Evolutionary conservation across 257 asterid species (phyloP).

Genomic region (Rauvolfia tetraphylla): DNA sequence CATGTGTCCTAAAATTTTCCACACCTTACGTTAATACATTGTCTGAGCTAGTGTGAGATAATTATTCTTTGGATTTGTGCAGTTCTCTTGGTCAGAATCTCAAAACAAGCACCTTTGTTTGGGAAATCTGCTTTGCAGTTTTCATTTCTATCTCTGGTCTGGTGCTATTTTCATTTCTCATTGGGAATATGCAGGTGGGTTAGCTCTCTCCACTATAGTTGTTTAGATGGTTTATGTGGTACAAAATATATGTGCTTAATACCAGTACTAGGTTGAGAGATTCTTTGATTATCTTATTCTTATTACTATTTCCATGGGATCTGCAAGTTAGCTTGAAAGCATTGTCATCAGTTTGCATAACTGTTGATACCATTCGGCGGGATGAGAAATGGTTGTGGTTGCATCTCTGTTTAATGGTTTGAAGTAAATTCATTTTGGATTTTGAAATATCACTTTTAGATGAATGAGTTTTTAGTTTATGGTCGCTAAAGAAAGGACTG

Average conservation of each 20-base stretch:
- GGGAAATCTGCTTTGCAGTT: conserved; percentile 98
- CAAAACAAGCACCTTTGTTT: conserved; percentile 78
- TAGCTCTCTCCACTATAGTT: conserved; percentile 6
- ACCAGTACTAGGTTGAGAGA: neutral
- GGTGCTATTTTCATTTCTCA: conserved; percentile 89
- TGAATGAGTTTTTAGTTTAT: neutral
- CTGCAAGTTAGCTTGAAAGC: neutral
- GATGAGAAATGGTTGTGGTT: neutral
- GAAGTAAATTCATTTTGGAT: neutral
- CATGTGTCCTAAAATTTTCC: neutral
- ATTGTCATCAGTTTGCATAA: neutral
- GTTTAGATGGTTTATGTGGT: neutral
- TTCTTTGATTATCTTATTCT: neutral
- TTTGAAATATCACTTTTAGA: neutral
- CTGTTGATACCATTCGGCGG: neutral
- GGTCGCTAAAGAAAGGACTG: neutral
- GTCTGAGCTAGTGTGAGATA: neutral
- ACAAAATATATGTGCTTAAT: neutral
- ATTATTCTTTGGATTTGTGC: conserved; percentile 22
- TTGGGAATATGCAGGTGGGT: conserved; percentile 98
- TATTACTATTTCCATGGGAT: neutral
- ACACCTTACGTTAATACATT: neutral
- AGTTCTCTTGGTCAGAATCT: conserved; percentile 99
- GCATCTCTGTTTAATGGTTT: neutral
- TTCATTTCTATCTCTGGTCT: conserved; percentile 85